Base-by-base conservation (phyloP, 306 rosid species). In the Trifolium repens region DNA sequence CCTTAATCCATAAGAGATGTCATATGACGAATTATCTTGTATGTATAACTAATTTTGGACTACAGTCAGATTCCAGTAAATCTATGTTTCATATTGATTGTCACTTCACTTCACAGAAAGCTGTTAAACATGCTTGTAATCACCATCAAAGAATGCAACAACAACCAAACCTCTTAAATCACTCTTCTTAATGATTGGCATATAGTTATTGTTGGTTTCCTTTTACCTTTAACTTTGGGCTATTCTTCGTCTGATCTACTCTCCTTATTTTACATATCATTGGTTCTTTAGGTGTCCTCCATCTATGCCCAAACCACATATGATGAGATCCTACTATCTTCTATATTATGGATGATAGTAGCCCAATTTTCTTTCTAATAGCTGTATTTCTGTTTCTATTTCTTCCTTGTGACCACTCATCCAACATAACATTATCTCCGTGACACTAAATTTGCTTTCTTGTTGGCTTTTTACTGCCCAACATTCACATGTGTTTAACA, bases 41-140 rank as follows among this genome's bases (percentile, higher is more conserved):
- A 14, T 14, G 19, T 22, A 39, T 5, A 24, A 43, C 42, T 27
- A 53, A 44, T 32, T 27, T 42, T 15, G 71, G 55, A 35, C 22
- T 61, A 24, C 32, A 27, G 54, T 6, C 64, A 67, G 26, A 67
- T 44, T 79, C 11, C 46, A 46, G 26, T 46, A 44, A 73, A 74
- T 74, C 44, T 7, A 17, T 60, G 49, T 39, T 69, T 80, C 27
- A 30, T 66, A 40, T 70, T 15, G 44, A 19, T 64, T 40, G 32
- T 44, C 50, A 59, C 64, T 54, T 32, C 64, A 30, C 57, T 81
- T 37, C 59, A 62, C 26, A 40, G 16, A 39, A 42, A 27, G 59
- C 63, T 70, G 49, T 52, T 32, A 64, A 64, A 39, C 61, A 16
- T 52, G 53, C 43, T 27, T 68, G n/a, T 39, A 74, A 42, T 75